Conservation (phyloP, 352 stramenopile species). For the Pythium guiyangense region DNA sequence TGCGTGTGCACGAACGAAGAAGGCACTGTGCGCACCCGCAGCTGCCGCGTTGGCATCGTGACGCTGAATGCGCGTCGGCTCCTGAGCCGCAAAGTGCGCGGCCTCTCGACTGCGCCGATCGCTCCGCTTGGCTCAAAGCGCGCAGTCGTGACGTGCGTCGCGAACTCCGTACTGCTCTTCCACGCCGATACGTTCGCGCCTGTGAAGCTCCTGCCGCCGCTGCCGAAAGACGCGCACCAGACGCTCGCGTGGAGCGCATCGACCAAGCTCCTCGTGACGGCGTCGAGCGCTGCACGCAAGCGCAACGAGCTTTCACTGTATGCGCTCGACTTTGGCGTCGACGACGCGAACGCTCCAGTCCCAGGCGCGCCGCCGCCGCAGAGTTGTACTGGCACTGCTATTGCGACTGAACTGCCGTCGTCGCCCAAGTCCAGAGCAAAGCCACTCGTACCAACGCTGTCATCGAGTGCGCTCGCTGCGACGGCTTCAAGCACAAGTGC, state of each 20-base stretch:
- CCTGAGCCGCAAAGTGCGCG: constrained; percentile 21
- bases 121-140: constrained; percentile 11
- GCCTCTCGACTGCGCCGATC: constrained; percentile 21
- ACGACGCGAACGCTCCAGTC: no score
- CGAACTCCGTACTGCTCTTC: constrained; percentile 14
- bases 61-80: constrained; percentile 19
- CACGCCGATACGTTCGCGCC: constrained; percentile 19
- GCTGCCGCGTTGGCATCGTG: constrained; percentile 28
- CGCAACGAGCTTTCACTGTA: constrained; percentile 22
- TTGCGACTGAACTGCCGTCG: background rate
- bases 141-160: constrained; percentile 14
- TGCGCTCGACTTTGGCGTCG: constrained; percentile 11
- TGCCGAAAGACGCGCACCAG: constrained; percentile 15
- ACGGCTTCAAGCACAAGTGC: background rate
- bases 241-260: constrained; percentile 11
- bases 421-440: constrained; percentile 6
- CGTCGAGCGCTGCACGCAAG: constrained; percentile 6
- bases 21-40: constrained; percentile 24
- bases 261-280: constrained; percentile 20
- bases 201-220: constrained; percentile 4
- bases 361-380: no score
- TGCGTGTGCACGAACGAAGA: constrained; percentile 69
- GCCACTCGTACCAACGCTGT: background rate
- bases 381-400: no score
- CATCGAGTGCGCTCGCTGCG: background rate